A percentile compares a stretch with the other conserved stretches of the same genome.
Conservation (phyloP, 805 yeast genomes). For the Barnettozyma populi region DNA sequence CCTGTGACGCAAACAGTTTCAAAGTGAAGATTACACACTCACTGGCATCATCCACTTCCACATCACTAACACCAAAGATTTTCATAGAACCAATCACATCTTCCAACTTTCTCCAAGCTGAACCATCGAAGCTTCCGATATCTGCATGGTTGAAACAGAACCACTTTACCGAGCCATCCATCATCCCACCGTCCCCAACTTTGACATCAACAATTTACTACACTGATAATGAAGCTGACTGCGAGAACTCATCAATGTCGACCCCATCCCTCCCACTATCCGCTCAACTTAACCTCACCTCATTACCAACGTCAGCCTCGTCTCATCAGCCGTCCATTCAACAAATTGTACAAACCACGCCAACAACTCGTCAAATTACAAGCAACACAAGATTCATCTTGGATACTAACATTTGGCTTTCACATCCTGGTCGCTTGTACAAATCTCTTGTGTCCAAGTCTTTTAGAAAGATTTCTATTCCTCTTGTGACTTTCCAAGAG, state of each 20-base stretch:
- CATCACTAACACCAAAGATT: conserved; percentile 1
- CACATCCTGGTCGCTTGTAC: conserved; percentile 71
- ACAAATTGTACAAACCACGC: conserved; percentile 7
- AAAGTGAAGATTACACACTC: conserved; percentile 12
- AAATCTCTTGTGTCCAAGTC: conserved; percentile 60
- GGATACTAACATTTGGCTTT: conserved; percentile 78
- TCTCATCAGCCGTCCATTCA: conserved; percentile 29
- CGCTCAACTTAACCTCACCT: conserved; percentile 8
- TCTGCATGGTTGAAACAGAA: conserved; percentile 12
- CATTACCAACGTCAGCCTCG: conserved; percentile 6
- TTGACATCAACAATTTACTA: conserved; percentile 8
- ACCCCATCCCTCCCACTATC: conserved; percentile 11
- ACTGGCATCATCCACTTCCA: not conserved
- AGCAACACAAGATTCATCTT: conserved; percentile 48
- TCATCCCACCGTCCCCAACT: conserved; percentile 14
- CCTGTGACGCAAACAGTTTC: conserved; percentile 34
- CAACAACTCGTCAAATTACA: conserved; percentile 9
- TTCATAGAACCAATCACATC: conserved; percentile 8
- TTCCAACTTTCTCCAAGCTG: conserved; percentile 7
- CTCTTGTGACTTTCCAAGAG: conserved; percentile 75
- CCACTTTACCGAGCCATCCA: conserved; percentile 3
- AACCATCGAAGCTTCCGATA: conserved; percentile 7
- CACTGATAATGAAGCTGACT: conserved; percentile 17
- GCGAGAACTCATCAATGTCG: conserved; percentile 14
- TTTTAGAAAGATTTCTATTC: conserved; percentile 51